These are phyloP conservation scores for Theobroma cacao DNA, from an alignment of 345 rosid genomes.

Conservation along the genomic window DNA sequence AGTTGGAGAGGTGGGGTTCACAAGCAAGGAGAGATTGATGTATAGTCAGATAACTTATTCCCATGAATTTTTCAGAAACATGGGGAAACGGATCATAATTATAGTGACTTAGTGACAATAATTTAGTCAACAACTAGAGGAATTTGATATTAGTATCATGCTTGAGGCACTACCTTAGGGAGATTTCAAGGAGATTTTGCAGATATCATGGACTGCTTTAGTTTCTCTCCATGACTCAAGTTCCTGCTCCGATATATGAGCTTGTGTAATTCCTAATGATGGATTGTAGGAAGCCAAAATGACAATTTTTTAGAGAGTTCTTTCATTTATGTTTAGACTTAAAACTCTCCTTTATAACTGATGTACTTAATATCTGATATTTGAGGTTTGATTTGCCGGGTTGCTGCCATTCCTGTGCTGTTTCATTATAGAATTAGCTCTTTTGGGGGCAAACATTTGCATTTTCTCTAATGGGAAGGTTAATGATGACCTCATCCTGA, in stretches of 20 bases:
- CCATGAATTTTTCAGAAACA: slow-evolving; percentile 10
- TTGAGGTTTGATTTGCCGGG: slow-evolving; percentile 2
- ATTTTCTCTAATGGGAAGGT: neutral
- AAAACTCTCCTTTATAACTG: neutral
- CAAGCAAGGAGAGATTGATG: neutral
- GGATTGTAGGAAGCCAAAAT: slow-evolving; percentile 9
- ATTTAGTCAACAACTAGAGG: neutral
- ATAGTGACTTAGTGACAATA: slow-evolving; percentile 6
- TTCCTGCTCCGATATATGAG: neutral
- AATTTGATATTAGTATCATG: neutral
- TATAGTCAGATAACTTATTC: slow-evolving; percentile 16
- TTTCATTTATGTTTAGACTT: neutral
- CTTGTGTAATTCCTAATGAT: neutral
- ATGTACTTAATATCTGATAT: neutral
- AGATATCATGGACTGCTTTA: slow-evolving; percentile 1
- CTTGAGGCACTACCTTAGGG: neutral
- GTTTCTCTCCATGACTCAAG: neutral
- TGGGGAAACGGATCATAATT: slow-evolving; percentile 8
- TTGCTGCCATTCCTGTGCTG: neutral
- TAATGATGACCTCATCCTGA: neutral
- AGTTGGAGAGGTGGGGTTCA: slow-evolving; percentile 39
- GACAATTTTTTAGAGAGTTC: neutral
- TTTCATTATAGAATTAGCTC: neutral
- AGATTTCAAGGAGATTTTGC: slow-evolving; percentile 1
- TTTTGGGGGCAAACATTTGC: neutral